Base-by-base conservation (phyloP, 192 early-diverging fungal species). In the Gaertneriomyces sp. region DNA sequence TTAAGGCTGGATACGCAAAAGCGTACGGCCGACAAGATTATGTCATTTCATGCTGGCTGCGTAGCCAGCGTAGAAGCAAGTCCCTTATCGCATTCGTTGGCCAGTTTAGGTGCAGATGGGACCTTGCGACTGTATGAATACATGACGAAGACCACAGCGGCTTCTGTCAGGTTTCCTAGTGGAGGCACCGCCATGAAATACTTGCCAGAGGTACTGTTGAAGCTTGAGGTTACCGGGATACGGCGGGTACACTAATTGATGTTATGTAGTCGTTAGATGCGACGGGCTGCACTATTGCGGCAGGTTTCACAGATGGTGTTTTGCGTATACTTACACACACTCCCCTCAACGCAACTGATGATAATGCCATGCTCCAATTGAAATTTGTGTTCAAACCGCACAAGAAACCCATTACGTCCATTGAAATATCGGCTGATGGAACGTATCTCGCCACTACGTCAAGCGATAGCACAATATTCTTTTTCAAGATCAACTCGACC, bases 301-400 rank as follows among this genome's bases (percentile, higher is more conserved):
- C 79, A 0, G 85, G 85, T 47, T 87, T 81, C 57, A 43, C 60
- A 6, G 82, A 87, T 58, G 85, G 85, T n/a, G 81, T 82, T n/a
- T 45, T 86, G 2, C 64, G 82, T 39, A 75, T 85, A 14, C 57
- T 80, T 8, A 66, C 78, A 0, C 76, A 80, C 58, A 64, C 77
- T 4, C 68, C 73, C 8, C 39, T 69, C 40, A 40, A 41, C 19
- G 20, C 40, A 7, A 61, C 52, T 12, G 59, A 8, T 10, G 53
- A 56, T 43, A 45, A 53, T 9, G 47, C 52, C 5, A 61, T 51
- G 12, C 75, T 87, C 53, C 54, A 53, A 2, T 66, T 86, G 41
- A 79, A 85, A 19, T 79, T 71, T 62, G 82, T 78, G 1, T 76
- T 79, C 58, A 86, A 86, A 58, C 85, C 85, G 1, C 84, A 86